Base-by-base conservation (phyloP, 331 rosid species). In the Malus hybrid region DNA sequence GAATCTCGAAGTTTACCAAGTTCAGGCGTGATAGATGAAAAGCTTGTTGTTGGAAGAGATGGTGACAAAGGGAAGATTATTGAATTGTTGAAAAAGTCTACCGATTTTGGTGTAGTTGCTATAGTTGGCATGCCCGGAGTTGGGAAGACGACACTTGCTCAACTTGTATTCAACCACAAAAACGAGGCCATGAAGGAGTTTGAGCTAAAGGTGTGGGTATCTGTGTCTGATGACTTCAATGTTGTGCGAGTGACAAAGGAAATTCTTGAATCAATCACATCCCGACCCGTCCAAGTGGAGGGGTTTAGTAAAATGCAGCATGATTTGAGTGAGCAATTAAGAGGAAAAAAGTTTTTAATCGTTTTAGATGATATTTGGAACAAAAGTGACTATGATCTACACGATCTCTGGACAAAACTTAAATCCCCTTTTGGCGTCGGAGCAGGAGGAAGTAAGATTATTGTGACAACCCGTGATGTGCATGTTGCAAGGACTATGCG, bases 61-160 rank as follows among this genome's bases (percentile, higher is more conserved):
- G 34, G 14, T 19, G 81, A 77, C 63, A 30, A 30, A 4, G 32
- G 77, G 50, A 11, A 78, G 68, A 5, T 78, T 28, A 44, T 71
- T 29, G 33, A 39, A 20, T 56, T 76, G 42, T 20, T 33, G 72
- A 4, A 29, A 29, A 29, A n/a, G n/a, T n/a, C n/a, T 3, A 3
- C 5, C 5, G 29, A 33, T 33, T 33, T 33, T 33, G 36, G 36
- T 6, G 36, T 33, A 33, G 36, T 33, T 6, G 36, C 36, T 33
- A 33, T 33, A 33, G 36, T 33, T 33, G 36, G 36, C 36, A 33
- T 33, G 36, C 2, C 36, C 36, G 36, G 36, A 33, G 36, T 33
- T 1, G 36, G 36, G 36, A 33, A 33, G 36, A 33, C 36, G 1
- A 33, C 36, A 33, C 36, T 33, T 33, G 36, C 36, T 33, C 36